Conservation (phyloP, 2,329 filamentous ascomycete genomes). For the Neofusicoccum sp. region DNA sequence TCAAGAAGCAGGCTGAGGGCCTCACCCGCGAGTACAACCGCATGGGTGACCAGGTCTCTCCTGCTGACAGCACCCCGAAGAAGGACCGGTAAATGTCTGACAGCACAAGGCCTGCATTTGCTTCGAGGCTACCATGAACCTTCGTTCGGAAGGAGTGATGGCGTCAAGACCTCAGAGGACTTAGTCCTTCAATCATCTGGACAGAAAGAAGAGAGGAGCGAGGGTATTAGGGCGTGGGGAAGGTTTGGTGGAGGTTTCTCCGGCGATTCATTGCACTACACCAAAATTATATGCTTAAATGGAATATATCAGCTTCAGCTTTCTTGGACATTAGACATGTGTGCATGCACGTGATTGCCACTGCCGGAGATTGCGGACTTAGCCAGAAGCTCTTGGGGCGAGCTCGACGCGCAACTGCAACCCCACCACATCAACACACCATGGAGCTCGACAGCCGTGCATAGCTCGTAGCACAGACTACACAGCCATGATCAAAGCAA, state of each 20-base stretch:
- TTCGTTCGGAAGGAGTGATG: too few relatives aligned
- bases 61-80: conserved; percentile 53
- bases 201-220: not conserved
- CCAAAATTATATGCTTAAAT: not conserved
- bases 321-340: too few relatives aligned
- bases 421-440: conserved; percentile 1
- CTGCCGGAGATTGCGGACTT: conserved; percentile 16
- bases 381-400: not conserved
- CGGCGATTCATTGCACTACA: not conserved
- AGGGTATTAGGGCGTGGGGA: too few relatives aligned
- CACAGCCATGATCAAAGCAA: conserved; percentile 59
- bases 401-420: not conserved
- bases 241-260: not conserved
- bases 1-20: conserved; percentile 91
- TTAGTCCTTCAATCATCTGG: not conserved
- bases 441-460: conserved; percentile 1
- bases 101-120: not conserved
- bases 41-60: conserved; percentile 79
- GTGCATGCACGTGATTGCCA: not conserved
- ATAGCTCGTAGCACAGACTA: not conserved
- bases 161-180: not conserved
- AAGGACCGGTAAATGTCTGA: conserved; percentile 55
- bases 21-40: conserved; percentile 83
- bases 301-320: not conserved
- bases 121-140: not conserved